Percentiles rank a stretch among this genome's conserved stretches.
Conservation (phyloP, 129 eudicot genomes). For the Dittrichia graveolens region DNA sequence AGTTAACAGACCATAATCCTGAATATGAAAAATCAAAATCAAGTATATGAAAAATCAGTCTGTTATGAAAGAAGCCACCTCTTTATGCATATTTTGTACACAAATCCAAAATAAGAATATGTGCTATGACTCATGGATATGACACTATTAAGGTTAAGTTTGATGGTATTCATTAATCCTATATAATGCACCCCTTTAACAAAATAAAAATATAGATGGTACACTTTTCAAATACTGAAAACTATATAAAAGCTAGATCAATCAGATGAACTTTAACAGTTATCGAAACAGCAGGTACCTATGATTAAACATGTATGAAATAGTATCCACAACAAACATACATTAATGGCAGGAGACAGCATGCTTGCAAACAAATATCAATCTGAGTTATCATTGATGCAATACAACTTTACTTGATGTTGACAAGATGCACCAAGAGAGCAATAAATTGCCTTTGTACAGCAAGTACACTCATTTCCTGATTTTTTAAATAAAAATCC, state of each 20-base stretch:
- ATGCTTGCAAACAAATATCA: not conserved
- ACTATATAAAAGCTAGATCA: not conserved
- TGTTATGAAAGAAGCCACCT: not conserved
- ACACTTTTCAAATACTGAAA: not conserved
- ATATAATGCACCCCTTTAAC: not conserved
- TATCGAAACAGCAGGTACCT: not conserved
- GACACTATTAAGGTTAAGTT: not conserved
- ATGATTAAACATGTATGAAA: constrained; percentile 19
- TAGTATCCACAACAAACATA: not conserved
- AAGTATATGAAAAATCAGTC: constrained; percentile 20
- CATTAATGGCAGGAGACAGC: not conserved
- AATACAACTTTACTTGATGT: constrained; percentile 15
- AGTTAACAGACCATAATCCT: constrained; percentile 30
- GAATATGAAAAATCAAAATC: constrained; percentile 25
- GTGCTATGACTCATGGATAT: too few relatives aligned
- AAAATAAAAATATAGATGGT: not conserved
- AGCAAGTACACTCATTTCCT: not conserved
- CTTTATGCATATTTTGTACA: constrained; percentile 5
- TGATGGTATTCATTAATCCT: not conserved
- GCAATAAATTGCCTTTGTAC: not conserved
- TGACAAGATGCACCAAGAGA: not conserved
- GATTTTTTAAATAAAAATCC: not conserved
- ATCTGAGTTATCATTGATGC: not conserved
- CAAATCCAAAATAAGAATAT: not conserved
- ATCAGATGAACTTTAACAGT: not conserved